Evolutionary conservation across 345 rosid species (phyloP).

Genomic region (Sisymbrium altissimum): DNA sequence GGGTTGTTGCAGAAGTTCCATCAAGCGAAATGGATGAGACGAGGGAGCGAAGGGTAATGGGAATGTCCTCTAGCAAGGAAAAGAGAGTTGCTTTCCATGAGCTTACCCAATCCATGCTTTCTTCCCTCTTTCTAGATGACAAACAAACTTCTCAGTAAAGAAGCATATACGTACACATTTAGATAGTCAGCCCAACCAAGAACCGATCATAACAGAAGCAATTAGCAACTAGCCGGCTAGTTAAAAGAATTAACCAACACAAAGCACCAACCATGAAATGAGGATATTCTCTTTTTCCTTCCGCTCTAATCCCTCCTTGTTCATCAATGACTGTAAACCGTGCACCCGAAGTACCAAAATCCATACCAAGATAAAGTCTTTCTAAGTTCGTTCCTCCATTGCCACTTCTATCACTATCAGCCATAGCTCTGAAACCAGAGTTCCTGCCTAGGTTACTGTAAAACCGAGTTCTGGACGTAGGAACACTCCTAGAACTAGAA

Average conservation of each 20-base stretch:
- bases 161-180: too few relatives aligned
- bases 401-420: conserved; percentile 12
- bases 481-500: conserved; percentile 21
- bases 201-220: too few relatives aligned
- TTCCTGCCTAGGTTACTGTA: neutral
- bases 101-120: conserved; percentile 58
- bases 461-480: conserved; percentile 9
- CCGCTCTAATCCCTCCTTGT: conserved; percentile 48
- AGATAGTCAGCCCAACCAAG: too few relatives aligned
- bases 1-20: conserved; percentile 92
- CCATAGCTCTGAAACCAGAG: conserved; percentile 33
- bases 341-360: conserved; percentile 95
- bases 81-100: conserved; percentile 80
- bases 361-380: conserved; percentile 80
- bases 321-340: conserved; percentile 72
- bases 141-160: conserved; percentile 30
- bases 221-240: too few relatives aligned
- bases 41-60: conserved; percentile 49
- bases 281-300: conserved; percentile 76
- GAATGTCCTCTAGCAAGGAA: conserved; percentile 66
- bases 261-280: conserved; percentile 49
- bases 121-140: conserved; percentile 76
- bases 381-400: conserved; percentile 22
- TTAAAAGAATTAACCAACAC: too few relatives aligned
- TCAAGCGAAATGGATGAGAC: conserved; percentile 73